phyloP scores from a whole-genome alignment of 495 filamentous ascomycete species.

The Penicillium atrosanguineum region DNA sequence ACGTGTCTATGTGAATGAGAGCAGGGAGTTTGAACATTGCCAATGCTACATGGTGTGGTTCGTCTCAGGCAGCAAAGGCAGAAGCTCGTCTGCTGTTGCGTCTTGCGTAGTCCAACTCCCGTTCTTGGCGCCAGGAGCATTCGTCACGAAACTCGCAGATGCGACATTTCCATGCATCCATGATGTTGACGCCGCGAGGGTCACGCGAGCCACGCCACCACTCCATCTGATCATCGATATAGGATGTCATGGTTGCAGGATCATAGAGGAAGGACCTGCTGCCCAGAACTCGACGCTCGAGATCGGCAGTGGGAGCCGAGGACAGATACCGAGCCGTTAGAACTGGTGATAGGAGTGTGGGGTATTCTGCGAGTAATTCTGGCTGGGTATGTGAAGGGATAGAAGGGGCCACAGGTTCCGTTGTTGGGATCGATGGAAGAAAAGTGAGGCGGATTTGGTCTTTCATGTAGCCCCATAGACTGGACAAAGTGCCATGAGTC shows the following conservation, averaged over 20 bases:
- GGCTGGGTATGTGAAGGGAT: slow-evolving; percentile 52
- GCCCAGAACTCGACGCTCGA: slow-evolving; percentile 55
- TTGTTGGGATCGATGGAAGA: slow-evolving; percentile 31
- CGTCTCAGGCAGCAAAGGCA: slow-evolving; percentile 10
- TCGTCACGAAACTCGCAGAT: slow-evolving; percentile 61
- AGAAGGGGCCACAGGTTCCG: slow-evolving; percentile 30
- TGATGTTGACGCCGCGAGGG: slow-evolving; percentile 76
- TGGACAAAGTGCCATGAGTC: slow-evolving; percentile 54
- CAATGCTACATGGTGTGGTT: neutral
- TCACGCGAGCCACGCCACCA: slow-evolving; percentile 86
- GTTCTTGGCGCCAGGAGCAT: slow-evolving; percentile 60
- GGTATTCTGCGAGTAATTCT: slow-evolving; percentile 56
- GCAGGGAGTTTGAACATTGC: neutral
- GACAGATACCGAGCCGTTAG: slow-evolving; percentile 47
- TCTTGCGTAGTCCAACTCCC: slow-evolving; percentile 44
- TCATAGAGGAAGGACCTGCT: slow-evolving; percentile 69
- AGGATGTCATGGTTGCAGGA: slow-evolving; percentile 55
- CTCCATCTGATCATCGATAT: slow-evolving; percentile 65
- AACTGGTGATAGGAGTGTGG: slow-evolving; percentile 43
- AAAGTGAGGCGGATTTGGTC: slow-evolving; percentile 62
- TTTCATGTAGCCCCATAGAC: slow-evolving; percentile 69
- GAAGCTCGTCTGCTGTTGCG: slow-evolving; percentile 22
- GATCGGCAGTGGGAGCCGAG: slow-evolving; percentile 27
- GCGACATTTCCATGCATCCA: slow-evolving; percentile 89
- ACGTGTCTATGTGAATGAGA: neutral